Base-by-base conservation (phyloP, 176 grass and related monocot species). In the Olyra latifolia region DNA sequence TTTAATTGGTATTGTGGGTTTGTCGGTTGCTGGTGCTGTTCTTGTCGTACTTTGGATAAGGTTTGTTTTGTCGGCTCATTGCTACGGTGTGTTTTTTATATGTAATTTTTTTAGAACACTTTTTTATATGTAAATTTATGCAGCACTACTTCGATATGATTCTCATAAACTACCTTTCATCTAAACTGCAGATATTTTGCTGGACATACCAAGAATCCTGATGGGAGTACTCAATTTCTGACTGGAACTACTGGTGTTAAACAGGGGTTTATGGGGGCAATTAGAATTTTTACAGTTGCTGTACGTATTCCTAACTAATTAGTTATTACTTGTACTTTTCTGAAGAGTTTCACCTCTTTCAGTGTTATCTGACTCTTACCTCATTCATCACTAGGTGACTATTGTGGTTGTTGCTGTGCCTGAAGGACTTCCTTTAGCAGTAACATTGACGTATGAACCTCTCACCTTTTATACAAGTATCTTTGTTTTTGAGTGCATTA, bases 281-380 rank as follows among this genome's bases (percentile, higher is more conserved):
- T 97, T 81, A 97, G 74, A 86, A 93, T 97, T 71, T 58, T 97
- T 41, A 97, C 94, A 23, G 60, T 91, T 39, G 91, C 94, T 3
- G 94, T 97, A 89, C 1, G 48, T 23, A 40, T 23, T 40, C 10
- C 48, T 74, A 55, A 53, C 17, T 30, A 72, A 35, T 1, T 40
- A 55, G 20, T 55, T 6, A 5, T 52, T 38, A 7, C 50, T 57
- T 41, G 16, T 42, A 43, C 30, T 59, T 25, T 59, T 13, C 41
- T 22, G 27, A 68, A 70, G 14, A 78, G 39, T 32, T 57, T 39
- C 43, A 72, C 35, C 14, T 70, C 11, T 65, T 78, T 85, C 65
- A 59, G 52, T 65, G 39, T 39, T 7, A 74, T 30, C 71, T 74
- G 71, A 74, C 10, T 32, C 50, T n/a, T 74, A 38, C 20, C 6